Base-by-base conservation (phyloP, 345 rosid genomes). In the Corchorus capsularis region DNA sequence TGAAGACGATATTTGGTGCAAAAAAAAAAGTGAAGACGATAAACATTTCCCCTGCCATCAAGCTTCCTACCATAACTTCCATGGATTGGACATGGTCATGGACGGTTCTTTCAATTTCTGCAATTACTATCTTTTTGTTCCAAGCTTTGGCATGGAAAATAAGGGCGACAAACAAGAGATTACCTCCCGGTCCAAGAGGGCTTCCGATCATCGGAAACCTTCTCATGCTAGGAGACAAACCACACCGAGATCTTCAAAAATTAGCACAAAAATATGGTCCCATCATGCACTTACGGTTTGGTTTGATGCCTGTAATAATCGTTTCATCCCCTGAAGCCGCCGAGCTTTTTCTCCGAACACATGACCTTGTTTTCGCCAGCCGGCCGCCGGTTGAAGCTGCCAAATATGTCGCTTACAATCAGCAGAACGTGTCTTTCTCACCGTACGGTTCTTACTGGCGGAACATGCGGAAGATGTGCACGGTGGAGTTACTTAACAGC, bases 111-210 rank as follows among this genome's bases (percentile, higher is more conserved):
- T 34, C 60, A 19, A 8, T 37, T 19, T 5, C 74, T 8, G n/a
- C 45, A 8, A 19, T 76, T 5, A 27, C 27, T 27, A 4, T 69
- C 8, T 50, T 67, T 43, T 2, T 79, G 19, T 34, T 79, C 7
- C 75, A 7, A 39, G 45, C 65, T 22, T 75, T 60, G 65, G 4
- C 57, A 9, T 0, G 57, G 54, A 39, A 10, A 8, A 52, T 17
- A 6, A 5, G 16, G 6, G 4, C 10, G 45, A 41, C 43, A 20
- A n/a, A 55, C 1, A 15, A 35, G 70, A 79, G 47, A 63, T 41
- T 83, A 55, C 86, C 89, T 34, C 91, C 91, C 3, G 87, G 91
- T 10, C 87, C 91, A 0, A 69, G 20, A 50, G 86, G 87, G 20
- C 52, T 79, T 9, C 91, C 89, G 0, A 59, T 86, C 7, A 59